Conservation (phyloP, 768 basidiomycete genomes). For the Melanogaster broomeanus region DNA sequence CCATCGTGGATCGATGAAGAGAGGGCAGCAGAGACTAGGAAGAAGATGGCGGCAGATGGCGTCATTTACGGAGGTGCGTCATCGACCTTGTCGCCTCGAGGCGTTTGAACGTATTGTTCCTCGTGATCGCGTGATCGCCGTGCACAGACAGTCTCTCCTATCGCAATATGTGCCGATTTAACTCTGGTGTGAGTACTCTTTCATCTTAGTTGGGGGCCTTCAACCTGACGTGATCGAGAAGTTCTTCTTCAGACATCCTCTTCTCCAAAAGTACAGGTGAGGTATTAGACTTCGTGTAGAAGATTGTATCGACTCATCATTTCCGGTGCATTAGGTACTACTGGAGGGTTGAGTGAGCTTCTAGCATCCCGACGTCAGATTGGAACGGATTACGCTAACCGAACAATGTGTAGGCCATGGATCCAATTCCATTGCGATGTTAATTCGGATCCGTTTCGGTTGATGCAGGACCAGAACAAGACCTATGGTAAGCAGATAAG, state of each 20-base stretch:
- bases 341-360: conserved; percentile 30
- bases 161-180: conserved; percentile 78
- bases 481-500: conserved; percentile 48
- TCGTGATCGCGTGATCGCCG: background rate
- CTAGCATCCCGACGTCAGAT: conserved; percentile 35
- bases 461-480: conserved; percentile 56
- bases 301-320: background rate
- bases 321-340: conserved; percentile 20
- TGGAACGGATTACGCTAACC: conserved; percentile 23
- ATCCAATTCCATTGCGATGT: conserved; percentile 58
- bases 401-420: conserved; percentile 40
- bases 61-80: conserved; percentile 52
- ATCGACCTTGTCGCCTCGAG: background rate
- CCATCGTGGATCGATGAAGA: conserved; percentile 75
- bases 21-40: conserved; percentile 50
- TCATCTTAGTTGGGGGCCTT: background rate
- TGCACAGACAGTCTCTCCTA: conserved; percentile 36
- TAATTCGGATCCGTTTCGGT: conserved; percentile 50
- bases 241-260: conserved; percentile 50
- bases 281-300: background rate
- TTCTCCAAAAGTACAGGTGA: conserved; percentile 34
- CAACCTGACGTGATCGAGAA: conserved; percentile 14
- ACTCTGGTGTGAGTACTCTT: conserved; percentile 55
- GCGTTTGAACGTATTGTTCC: background rate
- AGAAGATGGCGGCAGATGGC: conserved; percentile 49